Percentiles rank a stretch among this genome's conserved stretches.
Conservation (phyloP, 768 basidiomycete species). For the Trametes cingulata region DNA sequence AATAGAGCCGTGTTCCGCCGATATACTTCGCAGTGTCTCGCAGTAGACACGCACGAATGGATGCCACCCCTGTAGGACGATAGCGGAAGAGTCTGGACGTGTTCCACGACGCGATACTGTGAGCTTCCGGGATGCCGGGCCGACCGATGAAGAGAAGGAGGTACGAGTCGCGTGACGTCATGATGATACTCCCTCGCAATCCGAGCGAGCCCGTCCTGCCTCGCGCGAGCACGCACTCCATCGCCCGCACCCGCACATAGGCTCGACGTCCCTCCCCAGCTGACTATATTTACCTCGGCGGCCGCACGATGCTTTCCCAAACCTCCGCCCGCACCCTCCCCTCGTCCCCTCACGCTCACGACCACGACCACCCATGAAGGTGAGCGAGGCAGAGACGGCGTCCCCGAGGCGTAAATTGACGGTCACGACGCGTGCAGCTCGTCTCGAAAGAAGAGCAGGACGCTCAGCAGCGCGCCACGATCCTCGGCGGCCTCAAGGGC, state of each 20-base stretch:
- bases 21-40: too few relatives aligned
- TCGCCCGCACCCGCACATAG: background rate
- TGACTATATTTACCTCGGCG: constrained; percentile 1
- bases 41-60: too few relatives aligned
- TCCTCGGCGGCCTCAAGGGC: constrained; percentile 65
- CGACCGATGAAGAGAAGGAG: background rate
- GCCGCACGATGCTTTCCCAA: background rate
- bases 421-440: constrained; percentile 22
- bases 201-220: background rate
- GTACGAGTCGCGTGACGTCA: constrained; percentile 10
- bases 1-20: too few relatives aligned
- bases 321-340: background rate
- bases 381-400: background rate
- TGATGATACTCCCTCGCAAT: constrained; percentile 4
- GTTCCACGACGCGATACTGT: background rate
- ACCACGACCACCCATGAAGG: constrained; percentile 2
- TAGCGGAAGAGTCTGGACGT: too few relatives aligned
- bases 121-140: background rate
- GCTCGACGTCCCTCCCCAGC: background rate
- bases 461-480: constrained; percentile 53
- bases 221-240: background rate
- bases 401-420: background rate
- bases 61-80: too few relatives aligned
- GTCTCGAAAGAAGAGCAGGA: constrained; percentile 43
- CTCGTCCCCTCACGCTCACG: background rate